Conservation (phyloP, 345 rosid genomes). For the Lepidium aucheri region DNA sequence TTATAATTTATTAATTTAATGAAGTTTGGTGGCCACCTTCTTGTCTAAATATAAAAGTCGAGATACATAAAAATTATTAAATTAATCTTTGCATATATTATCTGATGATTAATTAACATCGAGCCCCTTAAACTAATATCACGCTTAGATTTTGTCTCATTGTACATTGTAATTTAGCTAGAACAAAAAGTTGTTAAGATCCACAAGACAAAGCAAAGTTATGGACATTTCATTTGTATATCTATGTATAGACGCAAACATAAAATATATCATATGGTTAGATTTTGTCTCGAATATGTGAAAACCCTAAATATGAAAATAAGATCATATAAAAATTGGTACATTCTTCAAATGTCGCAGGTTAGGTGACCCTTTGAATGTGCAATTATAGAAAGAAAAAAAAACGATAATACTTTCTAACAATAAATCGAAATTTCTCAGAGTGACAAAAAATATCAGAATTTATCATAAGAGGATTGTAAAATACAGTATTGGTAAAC, state of each 20-base stretch:
- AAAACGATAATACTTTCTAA: background rate
- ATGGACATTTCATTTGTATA: background rate
- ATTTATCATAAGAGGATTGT: no score
- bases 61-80: background rate
- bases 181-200: conserved; percentile 7
- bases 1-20: background rate
- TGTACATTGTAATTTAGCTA: background rate
- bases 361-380: no score
- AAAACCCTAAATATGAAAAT: background rate
- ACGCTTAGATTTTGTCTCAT: conserved; percentile 5
- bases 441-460: no score
- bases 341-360: no score
- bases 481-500: no score
- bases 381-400: background rate
- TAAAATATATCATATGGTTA: conserved; percentile 15
- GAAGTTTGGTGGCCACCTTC: conserved; percentile 7
- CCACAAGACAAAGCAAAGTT: conserved; percentile 5
- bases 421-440: background rate
- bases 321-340: background rate
- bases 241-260: conserved; percentile 2
- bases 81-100: background rate
- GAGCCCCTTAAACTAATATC: conserved; percentile 3
- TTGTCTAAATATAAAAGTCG: background rate
- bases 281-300: background rate
- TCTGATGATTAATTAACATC: background rate